Conservation (phyloP, 257 asterid genomes). For the Agastache rugosa region DNA sequence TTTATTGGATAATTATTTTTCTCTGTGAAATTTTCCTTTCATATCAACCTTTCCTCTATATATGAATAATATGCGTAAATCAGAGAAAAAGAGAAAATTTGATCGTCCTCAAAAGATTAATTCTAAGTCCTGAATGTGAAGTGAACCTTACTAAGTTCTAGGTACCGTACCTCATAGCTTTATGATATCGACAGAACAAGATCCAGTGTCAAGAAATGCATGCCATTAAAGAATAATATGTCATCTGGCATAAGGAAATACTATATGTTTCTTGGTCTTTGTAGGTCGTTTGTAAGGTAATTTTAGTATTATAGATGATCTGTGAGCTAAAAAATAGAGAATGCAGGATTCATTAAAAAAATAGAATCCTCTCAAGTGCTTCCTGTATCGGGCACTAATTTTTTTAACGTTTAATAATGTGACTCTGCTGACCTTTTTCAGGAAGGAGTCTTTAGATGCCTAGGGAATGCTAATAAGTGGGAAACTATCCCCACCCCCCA, state of each 20-base stretch:
- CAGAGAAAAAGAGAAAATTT: not conserved
- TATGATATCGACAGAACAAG: slow-evolving; percentile 7
- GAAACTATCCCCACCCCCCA: not conserved
- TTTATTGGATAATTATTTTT: not conserved
- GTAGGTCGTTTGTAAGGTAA: not conserved
- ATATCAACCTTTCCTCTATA: not conserved
- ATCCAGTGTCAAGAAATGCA: slow-evolving; percentile 6
- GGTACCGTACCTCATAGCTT: not conserved
- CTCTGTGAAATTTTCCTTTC: not conserved
- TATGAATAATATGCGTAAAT: not conserved
- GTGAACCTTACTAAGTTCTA: not conserved
- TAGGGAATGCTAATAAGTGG: not conserved
- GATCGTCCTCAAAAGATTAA: not conserved
- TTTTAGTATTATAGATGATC: not conserved
- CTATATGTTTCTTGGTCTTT: not conserved
- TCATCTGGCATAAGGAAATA: not conserved
- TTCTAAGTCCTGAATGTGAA: not conserved
- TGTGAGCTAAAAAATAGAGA: not conserved
- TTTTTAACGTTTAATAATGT: not conserved
- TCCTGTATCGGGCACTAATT: too few species aligned
- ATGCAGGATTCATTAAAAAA: too few species aligned
- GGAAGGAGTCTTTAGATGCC: not conserved
- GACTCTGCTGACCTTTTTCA: not conserved
- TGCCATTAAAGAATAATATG: not conserved
- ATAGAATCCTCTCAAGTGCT: too few species aligned